Conservation (phyloP, 2,329 filamentous ascomycete genomes). For the Colletotrichum musicola region DNA sequence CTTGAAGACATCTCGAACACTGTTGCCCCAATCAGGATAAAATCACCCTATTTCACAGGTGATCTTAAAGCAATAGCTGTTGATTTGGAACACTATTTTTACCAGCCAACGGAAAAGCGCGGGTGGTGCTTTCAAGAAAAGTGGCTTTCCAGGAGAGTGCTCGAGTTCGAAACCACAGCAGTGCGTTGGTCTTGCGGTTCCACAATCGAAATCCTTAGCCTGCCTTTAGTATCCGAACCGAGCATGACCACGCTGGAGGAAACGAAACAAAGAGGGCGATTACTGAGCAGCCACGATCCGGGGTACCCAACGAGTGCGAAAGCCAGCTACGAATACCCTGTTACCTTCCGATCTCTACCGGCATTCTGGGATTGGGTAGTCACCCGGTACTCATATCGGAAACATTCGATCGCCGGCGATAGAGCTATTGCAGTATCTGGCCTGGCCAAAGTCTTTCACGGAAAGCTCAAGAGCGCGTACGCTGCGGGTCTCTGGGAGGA, state of each 20-base stretch:
- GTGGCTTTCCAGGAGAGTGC: not conserved
- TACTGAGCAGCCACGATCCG: not conserved
- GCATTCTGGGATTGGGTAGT: not conserved
- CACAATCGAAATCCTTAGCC: not conserved
- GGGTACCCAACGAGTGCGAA: not conserved
- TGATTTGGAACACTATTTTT: not conserved
- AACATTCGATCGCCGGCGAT: not conserved
- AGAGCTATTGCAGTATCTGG: not conserved
- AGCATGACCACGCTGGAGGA: not conserved
- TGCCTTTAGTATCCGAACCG: not conserved
- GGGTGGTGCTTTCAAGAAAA: not conserved
- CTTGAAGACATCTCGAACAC: not conserved
- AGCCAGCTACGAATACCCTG: not conserved
- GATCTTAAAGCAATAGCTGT: not conserved
- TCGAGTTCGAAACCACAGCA: not conserved
- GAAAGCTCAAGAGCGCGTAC: not conserved
- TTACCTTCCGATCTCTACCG: not conserved
- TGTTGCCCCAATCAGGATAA: not conserved
- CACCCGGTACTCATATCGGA: not conserved
- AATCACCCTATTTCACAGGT: not conserved
- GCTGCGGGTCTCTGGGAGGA: not conserved
- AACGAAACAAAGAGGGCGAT: not conserved
- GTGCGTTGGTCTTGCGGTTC: not conserved
- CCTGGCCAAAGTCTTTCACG: not conserved
- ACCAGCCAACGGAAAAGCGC: not conserved